Evolutionary conservation across 2,329 filamentous ascomycete genomes (phyloP).

Genomic region (Emericellopsis atlantica): DNA sequence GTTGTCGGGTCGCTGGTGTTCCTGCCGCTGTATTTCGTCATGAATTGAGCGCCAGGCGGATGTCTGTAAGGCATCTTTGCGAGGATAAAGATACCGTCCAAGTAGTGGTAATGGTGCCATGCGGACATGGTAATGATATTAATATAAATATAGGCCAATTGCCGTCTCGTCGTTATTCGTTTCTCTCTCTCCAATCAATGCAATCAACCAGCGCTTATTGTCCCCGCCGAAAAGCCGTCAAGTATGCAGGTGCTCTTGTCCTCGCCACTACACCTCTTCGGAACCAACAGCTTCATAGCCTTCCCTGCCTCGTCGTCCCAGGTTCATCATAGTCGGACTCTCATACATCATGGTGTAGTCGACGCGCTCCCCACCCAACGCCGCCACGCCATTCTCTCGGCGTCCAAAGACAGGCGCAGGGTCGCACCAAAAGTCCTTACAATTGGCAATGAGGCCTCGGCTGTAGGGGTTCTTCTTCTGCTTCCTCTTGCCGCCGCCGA

Average conservation of each 20-base stretch:
- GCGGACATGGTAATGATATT: no score
- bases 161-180: no score
- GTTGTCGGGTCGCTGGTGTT: conserved; percentile 39
- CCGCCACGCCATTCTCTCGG: conserved; percentile 59
- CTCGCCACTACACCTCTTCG: conserved; percentile 29
- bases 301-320: conserved; percentile 34
- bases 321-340: conserved; percentile 56
- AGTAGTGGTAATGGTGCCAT: no score
- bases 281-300: conserved; percentile 52
- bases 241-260: no score
- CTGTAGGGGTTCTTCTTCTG: conserved; percentile 72
- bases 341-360: conserved; percentile 91
- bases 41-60: conserved; percentile 10
- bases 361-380: conserved; percentile 66
- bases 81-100: no score
- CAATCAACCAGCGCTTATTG: no score
- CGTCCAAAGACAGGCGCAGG: conserved; percentile 68
- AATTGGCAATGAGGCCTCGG: conserved; percentile 74
- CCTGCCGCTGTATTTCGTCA: conserved; percentile 18
- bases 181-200: no score
- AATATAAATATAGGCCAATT: no score
- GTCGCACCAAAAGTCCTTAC: conserved; percentile 94
- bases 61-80: no score
- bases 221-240: no score
- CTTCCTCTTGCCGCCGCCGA: conserved; percentile 34